Percentiles rank a stretch among this genome's conserved stretches.
These are phyloP conservation scores for Kwoniella newhampshirensis DNA, from an alignment of 768 basidiomycete species.

Conservation along the genomic window DNA sequence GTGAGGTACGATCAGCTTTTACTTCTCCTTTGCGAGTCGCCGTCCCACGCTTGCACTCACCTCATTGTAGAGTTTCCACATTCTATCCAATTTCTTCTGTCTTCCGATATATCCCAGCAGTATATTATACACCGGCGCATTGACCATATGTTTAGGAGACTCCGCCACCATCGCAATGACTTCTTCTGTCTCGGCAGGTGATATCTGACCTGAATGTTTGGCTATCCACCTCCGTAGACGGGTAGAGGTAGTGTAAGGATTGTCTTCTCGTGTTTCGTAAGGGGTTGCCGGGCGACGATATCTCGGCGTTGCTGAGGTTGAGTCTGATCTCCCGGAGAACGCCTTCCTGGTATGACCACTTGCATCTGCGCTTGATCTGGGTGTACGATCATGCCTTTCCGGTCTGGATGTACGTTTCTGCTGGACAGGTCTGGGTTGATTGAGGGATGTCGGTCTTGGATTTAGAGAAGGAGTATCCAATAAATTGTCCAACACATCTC, in stretches of 20 bases:
- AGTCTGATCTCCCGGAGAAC: too few relatives aligned
- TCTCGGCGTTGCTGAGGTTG: too few relatives aligned
- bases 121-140: conserved; percentile 46
- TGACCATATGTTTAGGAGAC: conserved; percentile 27
- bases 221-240: conserved; percentile 8
- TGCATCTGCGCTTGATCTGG: too few relatives aligned
- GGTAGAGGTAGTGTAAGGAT: conserved; percentile 10
- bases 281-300: background rate
- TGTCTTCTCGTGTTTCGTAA: conserved; percentile 3
- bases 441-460: too few relatives aligned
- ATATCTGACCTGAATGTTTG: conserved; percentile 9
- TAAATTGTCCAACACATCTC: conserved; percentile 1
- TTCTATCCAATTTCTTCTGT: conserved; percentile 36
- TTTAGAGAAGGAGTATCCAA: conserved; percentile 1
- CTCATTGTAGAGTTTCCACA: conserved; percentile 49
- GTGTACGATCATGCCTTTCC: too few relatives aligned
- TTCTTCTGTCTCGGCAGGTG: conserved; percentile 14
- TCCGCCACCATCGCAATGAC: conserved; percentile 23
- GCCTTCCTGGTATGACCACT: too few relatives aligned
- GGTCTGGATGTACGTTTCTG: too few relatives aligned
- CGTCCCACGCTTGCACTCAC: too few relatives aligned
- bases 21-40: background rate
- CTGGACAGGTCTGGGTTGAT: too few relatives aligned
- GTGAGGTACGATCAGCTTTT: background rate
- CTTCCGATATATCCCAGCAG: conserved; percentile 37